These are phyloP conservation scores for Aegle marmelos DNA, from an alignment of 345 rosid genomes.

Conservation along the genomic window DNA sequence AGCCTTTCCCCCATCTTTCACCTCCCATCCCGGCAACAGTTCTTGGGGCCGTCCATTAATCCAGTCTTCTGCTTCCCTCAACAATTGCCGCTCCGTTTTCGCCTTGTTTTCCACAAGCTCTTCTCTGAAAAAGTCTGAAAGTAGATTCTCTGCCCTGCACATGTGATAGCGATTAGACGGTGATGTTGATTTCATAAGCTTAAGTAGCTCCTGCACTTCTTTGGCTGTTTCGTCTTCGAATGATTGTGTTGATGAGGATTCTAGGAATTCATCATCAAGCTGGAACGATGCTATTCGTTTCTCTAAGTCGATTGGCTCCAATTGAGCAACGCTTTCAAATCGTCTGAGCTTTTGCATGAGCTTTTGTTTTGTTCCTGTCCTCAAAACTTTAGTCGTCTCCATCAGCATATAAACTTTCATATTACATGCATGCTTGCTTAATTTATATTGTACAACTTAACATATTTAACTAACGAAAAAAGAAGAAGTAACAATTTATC, in stretches of 20 bases:
- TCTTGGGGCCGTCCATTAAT: slow-evolving; percentile 40
- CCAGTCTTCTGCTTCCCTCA: slow-evolving; percentile 59
- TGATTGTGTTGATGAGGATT: not conserved
- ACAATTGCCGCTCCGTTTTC: not conserved
- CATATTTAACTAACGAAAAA: no score
- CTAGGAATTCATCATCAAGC: slow-evolving; percentile 21
- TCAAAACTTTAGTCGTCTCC: not conserved
- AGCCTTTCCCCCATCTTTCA: slow-evolving; percentile 36
- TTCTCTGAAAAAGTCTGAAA: slow-evolving; percentile 54
- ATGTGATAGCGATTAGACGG: not conserved
- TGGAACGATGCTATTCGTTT: slow-evolving; percentile 41
- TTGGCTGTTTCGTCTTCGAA: not conserved
- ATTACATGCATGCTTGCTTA: no score
- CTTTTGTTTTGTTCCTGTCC: slow-evolving; percentile 47
- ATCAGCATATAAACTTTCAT: not conserved
- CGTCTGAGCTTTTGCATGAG: slow-evolving; percentile 31
- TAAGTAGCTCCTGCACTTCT: slow-evolving; percentile 17
- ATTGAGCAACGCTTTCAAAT: slow-evolving; percentile 33
- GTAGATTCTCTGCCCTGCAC: slow-evolving; percentile 30
- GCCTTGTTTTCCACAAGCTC: slow-evolving; percentile 15
- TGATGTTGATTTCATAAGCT: slow-evolving; percentile 9
- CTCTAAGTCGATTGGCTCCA: slow-evolving; percentile 65
- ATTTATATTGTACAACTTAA: no score
- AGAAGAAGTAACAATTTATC: not conserved
- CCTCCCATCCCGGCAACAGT: slow-evolving; percentile 56